phyloP scores from a whole-genome alignment of 2,329 filamentous ascomycete species.

The Aspergillus pseudoviridinutans region DNA sequence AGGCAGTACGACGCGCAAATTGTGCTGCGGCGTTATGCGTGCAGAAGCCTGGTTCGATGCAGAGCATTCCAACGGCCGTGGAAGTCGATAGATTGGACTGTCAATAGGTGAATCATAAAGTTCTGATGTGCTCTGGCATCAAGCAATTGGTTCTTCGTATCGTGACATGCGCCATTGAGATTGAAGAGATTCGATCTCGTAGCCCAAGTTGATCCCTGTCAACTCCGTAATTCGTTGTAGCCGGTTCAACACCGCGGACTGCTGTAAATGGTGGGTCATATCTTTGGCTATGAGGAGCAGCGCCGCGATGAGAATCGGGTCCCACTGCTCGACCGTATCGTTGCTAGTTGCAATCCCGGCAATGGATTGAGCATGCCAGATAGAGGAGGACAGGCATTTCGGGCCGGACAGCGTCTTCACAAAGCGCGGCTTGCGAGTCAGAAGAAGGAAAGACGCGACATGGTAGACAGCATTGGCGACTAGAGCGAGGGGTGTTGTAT shows the following conservation, averaged over 20 bases:
- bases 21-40: background rate
- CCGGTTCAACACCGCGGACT: slow-evolving; percentile 13
- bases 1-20: background rate
- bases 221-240: slow-evolving; percentile 12
- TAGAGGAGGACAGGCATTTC: slow-evolving; percentile 19
- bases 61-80: background rate
- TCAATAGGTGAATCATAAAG: background rate
- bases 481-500: slow-evolving; percentile 24
- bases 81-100: background rate
- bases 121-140: background rate
- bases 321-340: slow-evolving; percentile 22
- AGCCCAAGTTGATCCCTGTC: slow-evolving; percentile 19
- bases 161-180: slow-evolving; percentile 17
- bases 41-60: background rate
- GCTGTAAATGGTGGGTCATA: slow-evolving; percentile 24
- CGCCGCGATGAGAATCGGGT: slow-evolving; percentile 19
- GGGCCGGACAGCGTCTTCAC: slow-evolving; percentile 21
- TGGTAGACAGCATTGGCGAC: slow-evolving; percentile 23
- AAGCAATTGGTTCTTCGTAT: slow-evolving; percentile 16
- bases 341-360: slow-evolving; percentile 22
- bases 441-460: slow-evolving; percentile 18
- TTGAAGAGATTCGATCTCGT: slow-evolving; percentile 14
- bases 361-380: slow-evolving; percentile 25
- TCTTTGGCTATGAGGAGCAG: slow-evolving; percentile 18
- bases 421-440: slow-evolving; percentile 21